Percentiles rank a stretch among this genome's conserved stretches.
These are phyloP conservation scores for Aspergillus terreus DNA, from an alignment of 2,329 filamentous ascomycete species.

Conservation along the genomic window DNA sequence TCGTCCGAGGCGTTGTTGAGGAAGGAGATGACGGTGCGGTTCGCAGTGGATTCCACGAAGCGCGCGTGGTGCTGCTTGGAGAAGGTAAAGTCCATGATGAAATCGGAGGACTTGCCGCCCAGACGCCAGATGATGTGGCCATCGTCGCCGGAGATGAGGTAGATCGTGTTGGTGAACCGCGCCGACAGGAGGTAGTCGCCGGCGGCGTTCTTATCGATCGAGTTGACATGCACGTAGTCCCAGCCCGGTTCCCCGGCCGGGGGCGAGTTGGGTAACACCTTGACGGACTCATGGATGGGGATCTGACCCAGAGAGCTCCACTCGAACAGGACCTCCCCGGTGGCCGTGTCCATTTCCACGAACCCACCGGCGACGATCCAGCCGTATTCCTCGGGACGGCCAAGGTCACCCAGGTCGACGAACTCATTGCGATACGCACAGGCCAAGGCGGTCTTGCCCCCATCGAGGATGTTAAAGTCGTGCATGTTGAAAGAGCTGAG, in stretches of 20 bases:
- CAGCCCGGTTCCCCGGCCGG: slow-evolving; percentile 20
- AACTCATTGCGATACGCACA: slow-evolving; percentile 21
- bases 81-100: slow-evolving; percentile 32
- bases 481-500: slow-evolving; percentile 37
- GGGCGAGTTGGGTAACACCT: slow-evolving; percentile 7
- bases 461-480: slow-evolving; percentile 37
- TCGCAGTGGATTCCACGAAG: slow-evolving; percentile 28
- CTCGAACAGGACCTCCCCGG: slow-evolving; percentile 31
- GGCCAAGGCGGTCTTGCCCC: slow-evolving; percentile 33
- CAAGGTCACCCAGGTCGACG: slow-evolving; percentile 26
- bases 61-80: slow-evolving; percentile 38
- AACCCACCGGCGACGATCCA: slow-evolving; percentile 34
- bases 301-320: slow-evolving; percentile 36
- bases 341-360: slow-evolving; percentile 35
- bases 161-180: slow-evolving; percentile 37
- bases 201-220: slow-evolving; percentile 36
- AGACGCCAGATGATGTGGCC: slow-evolving; percentile 39
- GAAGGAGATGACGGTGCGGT: slow-evolving; percentile 29
- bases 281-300: slow-evolving; percentile 30
- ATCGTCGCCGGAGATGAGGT: slow-evolving; percentile 35
- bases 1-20: slow-evolving; percentile 36
- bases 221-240: slow-evolving; percentile 40
- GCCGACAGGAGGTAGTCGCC: slow-evolving; percentile 41
- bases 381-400: slow-evolving; percentile 27
- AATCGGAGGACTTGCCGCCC: slow-evolving; percentile 31